These are phyloP conservation scores for Simmondsia chinensis DNA, from an alignment of 148 eudicot species.

Conservation along the genomic window DNA sequence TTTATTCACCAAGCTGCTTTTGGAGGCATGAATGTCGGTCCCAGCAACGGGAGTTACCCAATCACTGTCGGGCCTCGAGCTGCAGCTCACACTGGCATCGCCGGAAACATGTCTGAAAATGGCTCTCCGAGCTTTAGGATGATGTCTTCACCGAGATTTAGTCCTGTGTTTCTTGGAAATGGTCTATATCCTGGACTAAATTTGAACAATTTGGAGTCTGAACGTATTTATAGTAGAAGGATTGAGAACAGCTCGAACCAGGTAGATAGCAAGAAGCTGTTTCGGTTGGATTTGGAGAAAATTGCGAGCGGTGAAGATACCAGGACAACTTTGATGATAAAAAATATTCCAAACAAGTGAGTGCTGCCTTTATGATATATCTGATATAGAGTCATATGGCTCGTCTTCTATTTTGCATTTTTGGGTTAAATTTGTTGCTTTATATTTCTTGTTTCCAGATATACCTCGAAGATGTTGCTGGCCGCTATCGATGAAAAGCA, in stretches of 20 bases:
- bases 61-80: conserved; percentile 35
- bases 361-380: not conserved
- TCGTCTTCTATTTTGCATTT: not conserved
- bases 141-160: conserved; percentile 56
- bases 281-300: conserved; percentile 74
- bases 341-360: conserved; percentile 94
- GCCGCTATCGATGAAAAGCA: conserved; percentile 83
- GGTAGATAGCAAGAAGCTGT: conserved; percentile 62
- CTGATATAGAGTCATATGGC: too few relatives aligned
- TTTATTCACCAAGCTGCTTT: conserved; percentile 29
- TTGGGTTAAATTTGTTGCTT: conserved; percentile 1
- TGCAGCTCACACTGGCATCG: conserved; percentile 23
- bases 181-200: conserved; percentile 51
- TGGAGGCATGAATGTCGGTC: conserved; percentile 40
- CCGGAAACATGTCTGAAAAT: conserved; percentile 43
- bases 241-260: conserved; percentile 47
- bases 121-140: conserved; percentile 50
- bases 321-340: conserved; percentile 88
- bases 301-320: conserved; percentile 71
- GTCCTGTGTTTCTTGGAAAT: conserved; percentile 55
- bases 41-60: conserved; percentile 33
- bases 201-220: conserved; percentile 29
- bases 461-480: conserved; percentile 94
- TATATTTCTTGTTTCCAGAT: conserved; percentile 34
- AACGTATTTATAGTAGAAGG: conserved; percentile 37